phyloP scores from a whole-genome alignment of 495 filamentous ascomycete genomes.

The Penicillium desertorum region DNA sequence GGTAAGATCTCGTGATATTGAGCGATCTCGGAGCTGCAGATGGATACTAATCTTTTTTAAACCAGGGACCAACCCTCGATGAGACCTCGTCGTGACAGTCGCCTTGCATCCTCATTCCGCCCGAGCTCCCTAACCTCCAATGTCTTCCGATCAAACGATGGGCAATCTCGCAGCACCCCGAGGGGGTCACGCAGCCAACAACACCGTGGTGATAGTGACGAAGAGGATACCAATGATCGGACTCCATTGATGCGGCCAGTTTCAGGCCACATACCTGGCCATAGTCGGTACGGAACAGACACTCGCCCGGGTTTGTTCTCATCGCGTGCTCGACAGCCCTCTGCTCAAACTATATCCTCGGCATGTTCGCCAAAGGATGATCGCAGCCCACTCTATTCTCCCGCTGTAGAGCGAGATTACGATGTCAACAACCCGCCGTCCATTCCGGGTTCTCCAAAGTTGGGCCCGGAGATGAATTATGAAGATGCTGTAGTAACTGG shows the following conservation, averaged over 20 bases:
- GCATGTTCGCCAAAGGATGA: constrained; percentile 35
- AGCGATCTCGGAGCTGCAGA: not conserved
- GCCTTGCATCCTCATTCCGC: constrained; percentile 49
- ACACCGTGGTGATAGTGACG: constrained; percentile 54
- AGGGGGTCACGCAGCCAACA: constrained; percentile 27
- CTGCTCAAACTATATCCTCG: constrained; percentile 35
- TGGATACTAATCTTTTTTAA: constrained; percentile 14
- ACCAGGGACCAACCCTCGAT: constrained; percentile 67
- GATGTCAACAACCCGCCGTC: constrained; percentile 98
- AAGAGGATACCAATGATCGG: constrained; percentile 35
- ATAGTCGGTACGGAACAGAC: constrained; percentile 44
- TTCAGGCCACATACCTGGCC: constrained; percentile 26
- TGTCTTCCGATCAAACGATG: constrained; percentile 26
- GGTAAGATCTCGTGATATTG: constrained; percentile 45
- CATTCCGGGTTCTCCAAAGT: constrained; percentile 71
- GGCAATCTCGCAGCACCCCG: constrained; percentile 33
- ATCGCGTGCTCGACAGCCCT: constrained; percentile 30
- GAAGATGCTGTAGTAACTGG: constrained; percentile 74
- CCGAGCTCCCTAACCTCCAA: constrained; percentile 35
- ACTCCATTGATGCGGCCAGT: constrained; percentile 42
- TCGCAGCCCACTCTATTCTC: constrained; percentile 30
- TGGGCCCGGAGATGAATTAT: constrained; percentile 63
- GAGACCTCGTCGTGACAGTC: constrained; percentile 65
- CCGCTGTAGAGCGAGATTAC: constrained; percentile 51
- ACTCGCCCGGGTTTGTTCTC: constrained; percentile 31